phyloP scores from a whole-genome alignment of 352 stramenopile species.

The Globisporangium emineosum region DNA sequence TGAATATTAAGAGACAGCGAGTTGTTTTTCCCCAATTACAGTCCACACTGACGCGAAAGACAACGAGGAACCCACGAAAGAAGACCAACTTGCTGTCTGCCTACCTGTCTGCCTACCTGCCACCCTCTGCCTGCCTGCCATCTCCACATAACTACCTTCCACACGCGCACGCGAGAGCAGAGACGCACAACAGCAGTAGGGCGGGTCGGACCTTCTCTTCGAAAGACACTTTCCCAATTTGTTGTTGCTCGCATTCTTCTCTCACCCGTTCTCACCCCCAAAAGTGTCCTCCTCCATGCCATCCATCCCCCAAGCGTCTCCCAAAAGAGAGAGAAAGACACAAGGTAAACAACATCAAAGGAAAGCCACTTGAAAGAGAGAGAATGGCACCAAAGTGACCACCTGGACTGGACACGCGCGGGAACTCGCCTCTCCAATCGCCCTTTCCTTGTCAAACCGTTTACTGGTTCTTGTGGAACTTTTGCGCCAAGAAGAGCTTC shows the following conservation, averaged over 20 bases:
- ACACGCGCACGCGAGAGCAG: not conserved
- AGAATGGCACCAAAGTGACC: not conserved
- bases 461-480: constrained; percentile 85
- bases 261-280: not conserved
- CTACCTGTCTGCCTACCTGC: not conserved
- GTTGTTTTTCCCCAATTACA: constrained; percentile 6
- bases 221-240: too few relatives aligned
- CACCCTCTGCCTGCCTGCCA: constrained; percentile 6
- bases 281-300: not conserved
- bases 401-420: not conserved
- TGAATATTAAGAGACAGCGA: constrained; percentile 21
- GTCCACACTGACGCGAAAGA: not conserved
- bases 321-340: not conserved
- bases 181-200: too few relatives aligned
- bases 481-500: constrained; percentile 89
- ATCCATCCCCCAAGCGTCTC: not conserved
- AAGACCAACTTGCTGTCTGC: not conserved
- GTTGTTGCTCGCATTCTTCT: not conserved
- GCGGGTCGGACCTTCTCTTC: too few relatives aligned
- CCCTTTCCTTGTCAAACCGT: too few relatives aligned
- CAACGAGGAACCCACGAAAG: not conserved
- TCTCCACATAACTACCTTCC: not conserved
- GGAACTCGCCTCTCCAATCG: not conserved
- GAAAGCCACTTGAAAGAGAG: not conserved
- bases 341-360: not conserved